Evolutionary conservation across 192 early-diverging fungal genomes (phyloP), one percentile per base, ranked within the genome.

Genomic region (Coemansia sp.): DNA sequence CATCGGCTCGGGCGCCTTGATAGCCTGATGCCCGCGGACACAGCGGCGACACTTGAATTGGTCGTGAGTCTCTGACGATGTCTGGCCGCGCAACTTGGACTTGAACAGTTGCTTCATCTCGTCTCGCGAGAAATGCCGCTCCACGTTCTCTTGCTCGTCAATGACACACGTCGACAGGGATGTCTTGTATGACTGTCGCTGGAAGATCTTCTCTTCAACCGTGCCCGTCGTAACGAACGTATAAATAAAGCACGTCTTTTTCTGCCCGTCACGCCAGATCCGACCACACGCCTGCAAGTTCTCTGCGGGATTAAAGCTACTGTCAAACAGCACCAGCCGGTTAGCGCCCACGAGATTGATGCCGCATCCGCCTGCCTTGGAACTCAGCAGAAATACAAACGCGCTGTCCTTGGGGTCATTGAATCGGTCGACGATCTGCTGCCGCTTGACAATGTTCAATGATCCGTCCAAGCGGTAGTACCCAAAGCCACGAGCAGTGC

Each of bases 151-250:
- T 31, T 91, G 93, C 73, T 95, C 96, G 66, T 99, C 98, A 10
- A 99, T 94, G 11, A 99, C 96, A 71, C 95, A 97, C 0, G 89
- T 92, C 23, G 90, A 91, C 14, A 99, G 87, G 32, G 92, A 94
- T 45, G 92, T 90, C 66, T 94, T 94, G 70, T 90, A 90, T 2
- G 87, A 89, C 76, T 91, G 93, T 65, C 98, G 83, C 77, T 99
- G 98, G 75, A 99, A 99, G 37, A 99, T 97, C 76, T 99, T 99
- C 67, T 99, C 98, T 74, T 99, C 98, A 19, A 99, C 96, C 0
- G 96, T 94, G 3, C 98, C 98, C n/a, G 97, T 95, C 0, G 91
- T 92, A 63, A 97, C 96, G 58, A 99, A 94, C 9, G 97, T 90
- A 79, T 99, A 99, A n/a, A 99, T 94, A 67, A 89, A 99, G 73